Conservation (phyloP, 331 rosid genomes). For the Arachis monticola region DNA sequence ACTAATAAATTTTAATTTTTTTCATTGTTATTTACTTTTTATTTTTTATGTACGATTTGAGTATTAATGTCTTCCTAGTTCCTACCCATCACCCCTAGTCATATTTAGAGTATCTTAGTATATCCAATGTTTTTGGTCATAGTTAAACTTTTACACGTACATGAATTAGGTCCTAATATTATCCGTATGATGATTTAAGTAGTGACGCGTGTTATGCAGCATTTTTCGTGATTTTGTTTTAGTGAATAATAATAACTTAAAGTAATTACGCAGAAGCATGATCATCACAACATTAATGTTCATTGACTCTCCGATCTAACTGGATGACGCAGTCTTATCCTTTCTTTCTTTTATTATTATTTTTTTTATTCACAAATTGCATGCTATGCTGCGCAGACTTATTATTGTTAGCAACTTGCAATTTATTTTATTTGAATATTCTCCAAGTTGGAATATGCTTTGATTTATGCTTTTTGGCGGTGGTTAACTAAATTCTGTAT, state of each 20-base stretch:
- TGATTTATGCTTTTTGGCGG: not conserved
- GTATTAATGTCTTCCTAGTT: not conserved
- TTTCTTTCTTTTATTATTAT: not conserved
- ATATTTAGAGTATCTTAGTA: not conserved
- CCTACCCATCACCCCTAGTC: not conserved
- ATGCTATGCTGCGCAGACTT: not conserved
- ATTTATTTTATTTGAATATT: conserved; percentile 14
- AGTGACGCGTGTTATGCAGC: not conserved
- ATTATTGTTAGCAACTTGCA: conserved; percentile 11
- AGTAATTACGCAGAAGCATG: not conserved
- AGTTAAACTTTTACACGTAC: conserved; percentile 16
- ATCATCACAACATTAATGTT: conserved; percentile 9
- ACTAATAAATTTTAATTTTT: too few species aligned
- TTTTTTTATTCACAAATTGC: not conserved
- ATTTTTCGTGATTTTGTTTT: not conserved
- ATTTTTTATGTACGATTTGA: not conserved
- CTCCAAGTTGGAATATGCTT: conserved; percentile 27
- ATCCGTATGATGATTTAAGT: too few species aligned
- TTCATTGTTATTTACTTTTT: not conserved
- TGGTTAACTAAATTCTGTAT: not conserved
- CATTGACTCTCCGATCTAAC: not conserved
- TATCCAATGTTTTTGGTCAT: not conserved
- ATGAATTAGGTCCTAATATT: not conserved
- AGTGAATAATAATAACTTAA: not conserved
- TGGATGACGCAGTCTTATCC: conserved; percentile 3